Evolutionary conservation across 2,329 filamentous ascomycete genomes (phyloP).

Genomic region (Basipetospora chlamydospora): DNA sequence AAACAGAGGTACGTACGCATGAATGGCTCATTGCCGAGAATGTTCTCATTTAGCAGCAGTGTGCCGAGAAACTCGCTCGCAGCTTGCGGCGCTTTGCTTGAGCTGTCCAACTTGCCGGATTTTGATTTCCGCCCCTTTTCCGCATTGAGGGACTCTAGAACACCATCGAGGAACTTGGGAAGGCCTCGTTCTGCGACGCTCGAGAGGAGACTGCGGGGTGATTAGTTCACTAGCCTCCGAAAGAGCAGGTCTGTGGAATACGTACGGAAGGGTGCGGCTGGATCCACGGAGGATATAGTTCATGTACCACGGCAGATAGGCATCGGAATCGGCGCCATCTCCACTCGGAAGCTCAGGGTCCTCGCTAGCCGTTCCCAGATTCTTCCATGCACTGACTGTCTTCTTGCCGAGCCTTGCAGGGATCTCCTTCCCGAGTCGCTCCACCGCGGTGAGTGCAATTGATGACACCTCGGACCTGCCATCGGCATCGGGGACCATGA

Average conservation of each 20-base stretch:
- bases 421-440: conserved; percentile 17
- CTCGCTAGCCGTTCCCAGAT: not conserved
- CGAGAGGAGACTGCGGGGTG: conserved; percentile 5
- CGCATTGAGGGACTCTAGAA: not conserved
- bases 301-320: conserved; percentile 2
- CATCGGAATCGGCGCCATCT: not conserved
- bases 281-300: conserved; percentile 1
- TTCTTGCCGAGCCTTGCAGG: conserved; percentile 11
- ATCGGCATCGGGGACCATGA: conserved; percentile 21
- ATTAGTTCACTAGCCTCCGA: not conserved
- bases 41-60: conserved; percentile 8
- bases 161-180: not conserved
- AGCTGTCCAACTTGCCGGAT: no score
- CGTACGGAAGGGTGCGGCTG: conserved; percentile 2
- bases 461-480: conserved; percentile 15
- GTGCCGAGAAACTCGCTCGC: conserved; percentile 3
- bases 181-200: not conserved
- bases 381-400: not conserved
- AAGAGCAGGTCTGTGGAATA: not conserved
- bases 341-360: not conserved
- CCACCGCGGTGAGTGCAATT: conserved; percentile 19
- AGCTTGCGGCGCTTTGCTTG: no score
- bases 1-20: not conserved
- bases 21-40: conserved; percentile 8
- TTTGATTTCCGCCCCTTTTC: conserved; percentile 1